phyloP scores from a whole-genome alignment of 2,329 filamentous ascomycete genomes.

The Aureobasidium subglaciale region DNA sequence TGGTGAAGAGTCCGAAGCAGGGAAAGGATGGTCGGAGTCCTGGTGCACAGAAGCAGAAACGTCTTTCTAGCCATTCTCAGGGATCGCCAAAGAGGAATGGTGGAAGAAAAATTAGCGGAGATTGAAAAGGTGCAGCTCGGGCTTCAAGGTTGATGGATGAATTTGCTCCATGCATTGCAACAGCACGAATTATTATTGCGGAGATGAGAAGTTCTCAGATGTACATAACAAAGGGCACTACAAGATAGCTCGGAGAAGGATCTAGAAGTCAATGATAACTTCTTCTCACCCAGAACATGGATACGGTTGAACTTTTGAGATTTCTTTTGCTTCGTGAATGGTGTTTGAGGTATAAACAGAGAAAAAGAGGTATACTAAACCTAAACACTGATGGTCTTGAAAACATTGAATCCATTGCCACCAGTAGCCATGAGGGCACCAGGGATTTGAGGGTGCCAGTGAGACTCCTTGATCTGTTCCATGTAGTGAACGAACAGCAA shows the following conservation, averaged over 20 bases:
- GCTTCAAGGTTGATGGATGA: too few species aligned
- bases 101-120: neutral
- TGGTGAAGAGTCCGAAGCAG: neutral
- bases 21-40: neutral
- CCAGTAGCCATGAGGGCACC: slow-evolving; percentile 86
- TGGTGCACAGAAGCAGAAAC: neutral
- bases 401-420: slow-evolving; percentile 62
- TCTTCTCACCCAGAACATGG: too few species aligned
- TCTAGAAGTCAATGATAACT: neutral
- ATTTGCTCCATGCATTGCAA: too few species aligned
- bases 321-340: neutral
- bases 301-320: neutral
- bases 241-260: neutral
- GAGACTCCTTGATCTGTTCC: slow-evolving; percentile 87
- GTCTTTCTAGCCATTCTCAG: neutral
- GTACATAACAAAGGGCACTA: too few species aligned
- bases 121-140: too few species aligned
- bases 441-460: slow-evolving; percentile 96
- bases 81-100: neutral
- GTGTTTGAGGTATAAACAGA: neutral
- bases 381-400: slow-evolving; percentile 36
- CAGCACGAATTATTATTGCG: too few species aligned
- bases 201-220: too few species aligned
- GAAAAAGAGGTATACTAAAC: neutral
- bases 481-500: slow-evolving; percentile 95